phyloP scores from a whole-genome alignment of 352 stramenopile species.

The Pythium grandisporangium region DNA sequence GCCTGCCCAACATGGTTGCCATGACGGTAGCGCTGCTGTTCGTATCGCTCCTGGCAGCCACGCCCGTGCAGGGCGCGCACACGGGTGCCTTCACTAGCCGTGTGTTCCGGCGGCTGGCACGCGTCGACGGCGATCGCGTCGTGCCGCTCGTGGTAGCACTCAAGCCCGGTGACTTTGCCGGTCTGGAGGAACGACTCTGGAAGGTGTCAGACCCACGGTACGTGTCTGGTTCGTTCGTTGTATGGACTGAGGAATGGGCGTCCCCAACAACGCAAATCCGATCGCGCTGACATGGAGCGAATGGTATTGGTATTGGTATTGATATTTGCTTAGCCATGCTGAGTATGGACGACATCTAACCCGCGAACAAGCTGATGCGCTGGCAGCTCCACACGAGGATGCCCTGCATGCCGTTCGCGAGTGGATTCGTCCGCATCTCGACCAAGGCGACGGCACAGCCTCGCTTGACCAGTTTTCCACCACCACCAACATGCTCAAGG shows the following conservation, averaged over 20 bases:
- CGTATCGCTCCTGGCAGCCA: background rate
- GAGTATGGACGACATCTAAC: slow-evolving; percentile 45
- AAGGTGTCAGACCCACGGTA: slow-evolving; percentile 45
- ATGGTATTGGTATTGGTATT: slow-evolving; percentile 1
- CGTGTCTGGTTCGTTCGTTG: slow-evolving; percentile 1
- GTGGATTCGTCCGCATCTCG: slow-evolving; percentile 27
- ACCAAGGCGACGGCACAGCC: no score
- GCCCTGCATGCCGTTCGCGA: slow-evolving; percentile 32
- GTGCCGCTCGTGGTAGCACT: slow-evolving; percentile 52
- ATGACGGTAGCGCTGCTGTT: background rate
- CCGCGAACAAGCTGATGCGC: slow-evolving; percentile 23
- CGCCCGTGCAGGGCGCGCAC: no score
- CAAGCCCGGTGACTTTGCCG: slow-evolving; percentile 30
- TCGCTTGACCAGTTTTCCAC: slow-evolving; percentile 24
- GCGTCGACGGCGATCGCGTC: slow-evolving; percentile 11
- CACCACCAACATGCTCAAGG: slow-evolving; percentile 21
- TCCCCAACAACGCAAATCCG: no score
- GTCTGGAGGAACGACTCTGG: slow-evolving; percentile 42
- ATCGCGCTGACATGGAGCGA: background rate
- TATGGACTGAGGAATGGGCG: no score
- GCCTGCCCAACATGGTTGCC: no score
- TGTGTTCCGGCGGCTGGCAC: slow-evolving; percentile 4
- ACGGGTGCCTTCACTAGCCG: slow-evolving; percentile 7
- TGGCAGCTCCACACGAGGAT: slow-evolving; percentile 29
- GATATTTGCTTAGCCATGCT: slow-evolving; percentile 18